Evolutionary conservation across 2,329 filamentous ascomycete genomes (phyloP).

Genomic region (Ceratocystiopsis sp.): DNA sequence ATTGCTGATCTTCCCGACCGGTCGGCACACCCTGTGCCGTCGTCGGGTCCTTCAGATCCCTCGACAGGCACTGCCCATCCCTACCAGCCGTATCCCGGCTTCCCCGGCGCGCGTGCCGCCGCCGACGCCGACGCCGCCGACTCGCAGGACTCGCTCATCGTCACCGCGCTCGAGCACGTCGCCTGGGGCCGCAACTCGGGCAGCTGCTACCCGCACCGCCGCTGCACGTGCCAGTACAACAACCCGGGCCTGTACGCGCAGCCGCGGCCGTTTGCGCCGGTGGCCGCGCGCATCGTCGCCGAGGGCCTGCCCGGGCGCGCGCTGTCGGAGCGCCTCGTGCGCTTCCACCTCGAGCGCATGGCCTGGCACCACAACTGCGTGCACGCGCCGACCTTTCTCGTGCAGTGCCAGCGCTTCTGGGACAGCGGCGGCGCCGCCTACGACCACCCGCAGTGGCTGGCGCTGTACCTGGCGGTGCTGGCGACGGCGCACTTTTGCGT

Average conservation of each 20-base stretch:
- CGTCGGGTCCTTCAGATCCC: no score
- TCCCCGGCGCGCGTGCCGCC: no score
- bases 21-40: no score
- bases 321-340: slow-evolving; percentile 10
- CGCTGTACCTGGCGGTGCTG: slow-evolving; percentile 13
- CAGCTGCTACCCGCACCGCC: slow-evolving; percentile 12
- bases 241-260: slow-evolving; percentile 2
- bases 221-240: slow-evolving; percentile 9
- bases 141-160: slow-evolving; percentile 11
- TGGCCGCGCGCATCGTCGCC: slow-evolving; percentile 1
- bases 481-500: slow-evolving; percentile 11
- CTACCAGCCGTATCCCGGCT: no score
- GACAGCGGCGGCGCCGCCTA: slow-evolving; percentile 8
- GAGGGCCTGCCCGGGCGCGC: slow-evolving; percentile 5
- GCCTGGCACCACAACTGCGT: slow-evolving; percentile 19
- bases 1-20: no score
- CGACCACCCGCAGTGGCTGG: slow-evolving; percentile 13
- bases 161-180: slow-evolving; percentile 19
- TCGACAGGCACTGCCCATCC: no score
- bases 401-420: slow-evolving; percentile 33
- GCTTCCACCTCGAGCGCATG: slow-evolving; percentile 12
- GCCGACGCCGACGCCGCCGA: not conserved
- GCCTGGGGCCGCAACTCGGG: slow-evolving; percentile 21
- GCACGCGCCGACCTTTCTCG: slow-evolving; percentile 34
- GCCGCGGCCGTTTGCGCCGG: slow-evolving; percentile 1